phyloP scores from a whole-genome alignment of 2,329 filamentous ascomycete genomes.

The Beauveria australis region DNA sequence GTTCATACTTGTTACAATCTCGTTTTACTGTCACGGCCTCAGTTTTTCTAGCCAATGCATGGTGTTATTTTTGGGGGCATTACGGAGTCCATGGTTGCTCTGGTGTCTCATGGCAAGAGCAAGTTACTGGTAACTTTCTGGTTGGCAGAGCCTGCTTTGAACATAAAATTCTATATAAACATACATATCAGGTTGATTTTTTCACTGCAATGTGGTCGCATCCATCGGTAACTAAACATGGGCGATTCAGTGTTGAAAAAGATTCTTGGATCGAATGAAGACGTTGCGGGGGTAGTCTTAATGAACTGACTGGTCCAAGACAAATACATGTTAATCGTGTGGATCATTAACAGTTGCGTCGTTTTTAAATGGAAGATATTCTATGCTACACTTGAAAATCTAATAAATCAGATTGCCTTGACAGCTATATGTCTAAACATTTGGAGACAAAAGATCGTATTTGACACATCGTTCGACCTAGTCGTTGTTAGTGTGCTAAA shows the following conservation, averaged over 20 bases:
- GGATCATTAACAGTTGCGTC: background rate
- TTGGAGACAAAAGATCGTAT: slow-evolving; percentile 80
- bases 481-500: background rate
- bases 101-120: background rate
- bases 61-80: background rate
- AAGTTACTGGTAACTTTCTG: background rate
- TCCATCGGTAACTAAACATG: background rate
- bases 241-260: too few relatives aligned
- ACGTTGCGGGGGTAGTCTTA: background rate
- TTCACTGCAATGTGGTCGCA: background rate
- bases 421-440: slow-evolving; percentile 49
- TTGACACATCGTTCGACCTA: slow-evolving; percentile 84
- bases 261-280: too few relatives aligned
- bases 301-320: background rate
- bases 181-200: background rate
- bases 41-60: background rate
- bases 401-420: slow-evolving; percentile 1
- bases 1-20: background rate
- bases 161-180: background rate
- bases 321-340: background rate
- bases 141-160: background rate
- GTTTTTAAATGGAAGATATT: background rate
- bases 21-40: background rate
- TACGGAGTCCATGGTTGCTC: slow-evolving; percentile 3
- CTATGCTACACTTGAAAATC: slow-evolving; percentile 3